Percentiles rank a stretch among this genome's conserved stretches.
These are phyloP conservation scores for Terana coerulea DNA, from an alignment of 768 basidiomycete species.

Conservation along the genomic window DNA sequence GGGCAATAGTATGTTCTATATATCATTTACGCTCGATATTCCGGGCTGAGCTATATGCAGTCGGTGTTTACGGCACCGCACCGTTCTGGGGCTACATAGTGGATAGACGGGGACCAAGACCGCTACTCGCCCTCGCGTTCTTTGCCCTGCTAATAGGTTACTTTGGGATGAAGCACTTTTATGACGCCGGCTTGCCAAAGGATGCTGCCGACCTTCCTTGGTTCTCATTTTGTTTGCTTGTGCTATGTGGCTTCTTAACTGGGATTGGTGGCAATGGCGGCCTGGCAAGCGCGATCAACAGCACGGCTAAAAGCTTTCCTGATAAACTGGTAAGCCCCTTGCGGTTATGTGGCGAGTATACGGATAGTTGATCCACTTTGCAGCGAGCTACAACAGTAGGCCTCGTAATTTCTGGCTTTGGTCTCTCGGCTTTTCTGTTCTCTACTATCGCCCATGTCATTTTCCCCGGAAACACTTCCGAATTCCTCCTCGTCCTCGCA, in stretches of 20 bases:
- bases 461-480: constrained; percentile 74
- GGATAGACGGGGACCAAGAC: constrained; percentile 68
- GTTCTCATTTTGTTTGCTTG: constrained; percentile 46
- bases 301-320: constrained; percentile 81
- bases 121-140: constrained; percentile 57
- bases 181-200: constrained; percentile 42
- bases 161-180: constrained; percentile 66
- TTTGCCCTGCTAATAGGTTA: constrained; percentile 68
- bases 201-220: constrained; percentile 30
- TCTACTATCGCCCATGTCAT: constrained; percentile 67
- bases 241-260: constrained; percentile 64
- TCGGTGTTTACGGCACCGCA: constrained; percentile 74
- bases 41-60: constrained; percentile 28
- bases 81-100: constrained; percentile 80
- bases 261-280: constrained; percentile 79
- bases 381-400: constrained; percentile 76
- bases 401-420: constrained; percentile 82
- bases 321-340: constrained; percentile 52
- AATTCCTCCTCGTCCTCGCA: constrained; percentile 71
- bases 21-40: neutral
- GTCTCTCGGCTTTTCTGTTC: constrained; percentile 89
- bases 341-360: neutral
- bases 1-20: constrained; percentile 61
- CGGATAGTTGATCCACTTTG: neutral
- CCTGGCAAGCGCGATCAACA: constrained; percentile 65